Evolutionary conservation across 345 rosid species (phyloP).

Genomic region (Abelmoschus esculentus): DNA sequence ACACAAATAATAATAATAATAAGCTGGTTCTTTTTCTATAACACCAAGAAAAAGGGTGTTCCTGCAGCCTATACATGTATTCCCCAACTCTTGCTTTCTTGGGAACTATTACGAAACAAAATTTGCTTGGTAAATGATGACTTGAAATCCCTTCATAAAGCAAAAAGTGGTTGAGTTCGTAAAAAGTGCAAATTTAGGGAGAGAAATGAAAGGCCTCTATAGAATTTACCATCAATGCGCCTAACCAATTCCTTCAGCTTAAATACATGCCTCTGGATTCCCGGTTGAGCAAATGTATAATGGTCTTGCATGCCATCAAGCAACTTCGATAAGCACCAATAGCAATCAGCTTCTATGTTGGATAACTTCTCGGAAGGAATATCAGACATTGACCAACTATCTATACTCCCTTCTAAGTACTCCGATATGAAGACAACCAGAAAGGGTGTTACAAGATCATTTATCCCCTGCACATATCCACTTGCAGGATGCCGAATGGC

Average conservation of each 20-base stretch:
- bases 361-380: constrained; percentile 57
- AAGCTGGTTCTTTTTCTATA: neutral
- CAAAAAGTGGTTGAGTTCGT: constrained; percentile 8
- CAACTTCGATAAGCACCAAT: constrained; percentile 94
- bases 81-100: neutral
- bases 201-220: neutral
- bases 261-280: constrained; percentile 97
- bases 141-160: constrained; percentile 4
- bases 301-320: constrained; percentile 99
- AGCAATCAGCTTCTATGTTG: constrained; percentile 89
- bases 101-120: neutral
- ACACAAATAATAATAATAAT: too few species aligned
- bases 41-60: neutral
- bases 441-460: constrained; percentile 97
- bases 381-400: constrained; percentile 68
- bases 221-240: constrained; percentile 81
- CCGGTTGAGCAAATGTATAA: constrained; percentile 99
- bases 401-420: constrained; percentile 71
- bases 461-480: constrained; percentile 98
- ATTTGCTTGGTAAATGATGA: neutral
- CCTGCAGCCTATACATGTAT: neutral
- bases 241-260: constrained; percentile 93
- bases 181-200: neutral
- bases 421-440: constrained; percentile 91
- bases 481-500: constrained; percentile 99